phyloP scores from a whole-genome alignment of 306 rosid species.

The Albizia julibrissin region DNA sequence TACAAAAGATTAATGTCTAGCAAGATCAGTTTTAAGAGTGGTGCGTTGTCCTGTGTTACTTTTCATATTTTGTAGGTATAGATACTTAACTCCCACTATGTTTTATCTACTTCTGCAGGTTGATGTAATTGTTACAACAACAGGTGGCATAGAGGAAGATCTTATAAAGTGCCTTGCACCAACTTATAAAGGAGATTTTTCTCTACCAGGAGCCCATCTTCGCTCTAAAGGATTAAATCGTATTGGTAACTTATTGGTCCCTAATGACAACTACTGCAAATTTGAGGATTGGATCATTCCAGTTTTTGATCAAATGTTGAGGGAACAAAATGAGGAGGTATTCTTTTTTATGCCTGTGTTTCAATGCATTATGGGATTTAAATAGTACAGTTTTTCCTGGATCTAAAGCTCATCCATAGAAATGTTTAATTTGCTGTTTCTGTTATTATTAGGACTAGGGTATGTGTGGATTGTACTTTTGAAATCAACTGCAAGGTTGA shows the following conservation, averaged over 20 bases:
- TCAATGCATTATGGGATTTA: background rate
- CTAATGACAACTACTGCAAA: conserved; percentile 87
- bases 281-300: conserved; percentile 98
- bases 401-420: background rate
- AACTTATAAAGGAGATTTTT: conserved; percentile 79
- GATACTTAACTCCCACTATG: background rate
- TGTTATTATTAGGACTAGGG: background rate
- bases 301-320: conserved; percentile 86
- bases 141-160: conserved; percentile 97
- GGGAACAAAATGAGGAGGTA: conserved; percentile 76
- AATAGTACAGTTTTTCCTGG: conserved; percentile 5
- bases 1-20: background rate
- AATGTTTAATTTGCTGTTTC: background rate
- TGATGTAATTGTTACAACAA: conserved; percentile 86
- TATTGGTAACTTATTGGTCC: conserved; percentile 90
- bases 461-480: background rate
- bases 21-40: background rate
- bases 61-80: background rate
- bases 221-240: conserved; percentile 92
- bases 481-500: background rate
- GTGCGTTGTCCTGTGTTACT: background rate
- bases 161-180: conserved; percentile 94
- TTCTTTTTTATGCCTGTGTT: conserved; percentile 13
- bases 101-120: conserved; percentile 46
- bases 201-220: conserved; percentile 68